Evolutionary conservation across 495 filamentous ascomycete species (phyloP), one percentile per base, ranked within the genome.

Genomic region (Pyrenula aspistea): DNA sequence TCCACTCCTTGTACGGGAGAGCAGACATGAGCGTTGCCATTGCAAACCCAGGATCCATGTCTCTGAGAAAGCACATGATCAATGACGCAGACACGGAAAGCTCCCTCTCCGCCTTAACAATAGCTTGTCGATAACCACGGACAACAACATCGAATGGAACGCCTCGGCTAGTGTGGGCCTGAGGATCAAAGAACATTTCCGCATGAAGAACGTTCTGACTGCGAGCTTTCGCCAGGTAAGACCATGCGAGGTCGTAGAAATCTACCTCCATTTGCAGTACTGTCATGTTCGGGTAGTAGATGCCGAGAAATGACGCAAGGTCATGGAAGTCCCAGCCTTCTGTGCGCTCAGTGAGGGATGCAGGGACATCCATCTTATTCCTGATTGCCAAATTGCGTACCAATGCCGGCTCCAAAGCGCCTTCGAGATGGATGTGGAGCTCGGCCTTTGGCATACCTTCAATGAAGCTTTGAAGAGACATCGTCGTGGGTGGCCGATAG

Each of bases 351-450:
- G n/a, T 20, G n/a, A 52, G n/a, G 50, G 50, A 52, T 20, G 50
- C 66, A 4, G 63, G 65, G 10, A 73, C 58, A 12, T 57, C 24
- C 23, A 73, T 64, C 12, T 61, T 61, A 59, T 75, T 74, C n/a
- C 70, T 65, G 10, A 66, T 61, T 4, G 72, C 65, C 8, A 75
- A 63, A 20, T 67, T 60, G 68, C 70, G 72, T 31, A 65, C 63
- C 1, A 73, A 61, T 31, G 65, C 52, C 15, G 73, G 72, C 2
- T 62, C 69, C 11, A 75, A 63, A 10, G 69, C 72, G 49, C 73
- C 73, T 65, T 75, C 73, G 53, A 74, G 73, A 57, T 75, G 73
- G 24, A 74, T 55, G 54, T 75, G 72, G 23, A 74, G 71, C 50
- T 75, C 71, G 21, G 71, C 69, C 48, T 75, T 75, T 15, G 73